A percentile compares a stretch with the other conserved stretches of the same genome.
Conservation (phyloP, 1,284 basidiomycete species). For the Heterobasidion occidentale region DNA sequence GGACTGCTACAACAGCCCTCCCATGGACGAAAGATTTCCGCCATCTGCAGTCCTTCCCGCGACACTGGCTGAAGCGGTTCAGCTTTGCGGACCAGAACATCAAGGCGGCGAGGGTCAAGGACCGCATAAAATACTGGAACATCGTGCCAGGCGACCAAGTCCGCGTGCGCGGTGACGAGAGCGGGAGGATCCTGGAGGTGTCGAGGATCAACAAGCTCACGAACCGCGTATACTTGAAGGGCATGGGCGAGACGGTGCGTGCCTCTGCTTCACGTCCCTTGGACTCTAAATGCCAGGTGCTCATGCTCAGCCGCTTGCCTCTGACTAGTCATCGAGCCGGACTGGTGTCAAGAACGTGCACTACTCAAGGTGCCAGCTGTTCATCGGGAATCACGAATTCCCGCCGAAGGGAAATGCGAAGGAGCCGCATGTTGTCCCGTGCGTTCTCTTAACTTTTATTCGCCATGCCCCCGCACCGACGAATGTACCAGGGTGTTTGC, state of each 20-base stretch:
- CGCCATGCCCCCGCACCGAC: not conserved
- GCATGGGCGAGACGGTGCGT: slow-evolving; percentile 35
- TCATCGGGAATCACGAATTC: slow-evolving; percentile 58
- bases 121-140: slow-evolving; percentile 80
- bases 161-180: slow-evolving; percentile 56
- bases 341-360: slow-evolving; percentile 44
- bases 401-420: slow-evolving; percentile 35
- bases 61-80: slow-evolving; percentile 23
- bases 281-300: not conserved
- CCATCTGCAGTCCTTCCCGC: slow-evolving; percentile 53
- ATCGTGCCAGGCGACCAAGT: slow-evolving; percentile 78
- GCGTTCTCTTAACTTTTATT: slow-evolving; percentile 17
- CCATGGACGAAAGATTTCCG: slow-evolving; percentile 60
- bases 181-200: slow-evolving; percentile 56
- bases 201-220: slow-evolving; percentile 62
- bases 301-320: not conserved
- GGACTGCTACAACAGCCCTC: slow-evolving; percentile 36
- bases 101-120: slow-evolving; percentile 51
- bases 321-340: slow-evolving; percentile 19
- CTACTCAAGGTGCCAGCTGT: slow-evolving; percentile 73
- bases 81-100: slow-evolving; percentile 24
- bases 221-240: slow-evolving; percentile 66
- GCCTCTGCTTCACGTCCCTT: not conserved
- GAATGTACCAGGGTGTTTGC: slow-evolving; percentile 58
- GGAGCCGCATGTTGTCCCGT: slow-evolving; percentile 38